phyloP scores from a whole-genome alignment of 2,329 filamentous ascomycete genomes.

The Penicillium decumbens region DNA sequence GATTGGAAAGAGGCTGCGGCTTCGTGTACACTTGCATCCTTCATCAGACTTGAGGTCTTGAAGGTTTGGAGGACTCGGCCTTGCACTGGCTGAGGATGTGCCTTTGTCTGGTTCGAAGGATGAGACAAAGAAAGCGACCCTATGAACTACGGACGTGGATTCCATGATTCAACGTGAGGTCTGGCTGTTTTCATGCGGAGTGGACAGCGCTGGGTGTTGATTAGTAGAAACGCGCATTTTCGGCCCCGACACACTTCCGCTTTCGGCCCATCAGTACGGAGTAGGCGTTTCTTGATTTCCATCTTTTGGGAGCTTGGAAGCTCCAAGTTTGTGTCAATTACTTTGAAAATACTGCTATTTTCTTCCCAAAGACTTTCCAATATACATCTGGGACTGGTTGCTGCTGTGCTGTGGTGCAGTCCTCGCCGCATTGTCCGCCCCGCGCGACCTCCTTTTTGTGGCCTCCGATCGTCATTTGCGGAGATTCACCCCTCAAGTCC shows the following conservation, averaged over 20 bases:
- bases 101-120: background rate
- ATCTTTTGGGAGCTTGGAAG: background rate
- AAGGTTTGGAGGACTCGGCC: too few species aligned
- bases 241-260: conserved; percentile 7
- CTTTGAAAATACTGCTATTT: background rate
- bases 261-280: conserved; percentile 2
- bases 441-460: conserved; percentile 22
- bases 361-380: background rate
- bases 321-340: background rate
- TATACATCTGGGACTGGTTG: background rate
- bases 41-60: background rate
- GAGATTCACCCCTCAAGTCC: conserved; percentile 18
- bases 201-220: background rate
- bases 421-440: conserved; percentile 18
- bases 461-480: conserved; percentile 18
- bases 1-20: background rate
- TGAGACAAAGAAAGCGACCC: too few species aligned
- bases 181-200: conserved; percentile 5
- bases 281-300: background rate
- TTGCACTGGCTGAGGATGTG: background rate
- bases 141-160: background rate
- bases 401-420: background rate
- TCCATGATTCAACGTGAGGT: background rate
- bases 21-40: background rate
- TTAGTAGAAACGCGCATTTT: conserved; percentile 6